A percentile compares a stretch with the other conserved stretches of the same genome.
These are phyloP conservation scores for Talaromyces trachyspermus DNA, from an alignment of 495 filamentous ascomycete genomes.

Conservation along the genomic window DNA sequence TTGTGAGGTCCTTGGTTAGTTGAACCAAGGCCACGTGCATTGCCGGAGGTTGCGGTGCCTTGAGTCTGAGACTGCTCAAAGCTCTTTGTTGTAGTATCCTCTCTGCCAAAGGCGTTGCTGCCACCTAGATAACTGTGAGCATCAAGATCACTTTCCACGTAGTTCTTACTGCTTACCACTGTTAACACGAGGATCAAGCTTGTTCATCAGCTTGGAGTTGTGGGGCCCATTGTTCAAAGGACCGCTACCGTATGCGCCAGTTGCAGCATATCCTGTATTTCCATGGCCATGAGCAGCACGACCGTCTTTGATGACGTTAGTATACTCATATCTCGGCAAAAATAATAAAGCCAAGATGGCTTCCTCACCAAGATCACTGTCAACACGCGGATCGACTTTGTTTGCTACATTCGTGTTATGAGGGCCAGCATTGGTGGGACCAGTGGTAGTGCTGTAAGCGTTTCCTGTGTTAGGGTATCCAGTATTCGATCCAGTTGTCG, in stretches of 20 bases:
- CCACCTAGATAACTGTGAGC: background rate
- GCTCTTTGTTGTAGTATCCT: conserved; percentile 1
- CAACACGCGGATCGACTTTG: conserved; percentile 44
- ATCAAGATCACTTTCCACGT: too few relatives aligned
- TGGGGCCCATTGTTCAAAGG: conserved; percentile 23
- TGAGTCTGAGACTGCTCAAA: conserved; percentile 3
- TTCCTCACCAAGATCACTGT: conserved; percentile 31
- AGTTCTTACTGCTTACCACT: conserved; percentile 14
- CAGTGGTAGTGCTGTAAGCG: background rate
- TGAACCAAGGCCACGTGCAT: background rate
- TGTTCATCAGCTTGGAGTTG: conserved; percentile 28
- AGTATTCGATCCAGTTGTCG: background rate
- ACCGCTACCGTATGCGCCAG: background rate
- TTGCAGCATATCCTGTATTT: background rate
- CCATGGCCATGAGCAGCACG: conserved; percentile 2
- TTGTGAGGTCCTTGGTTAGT: conserved; percentile 26
- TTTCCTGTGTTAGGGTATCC: background rate
- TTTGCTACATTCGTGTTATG: conserved; percentile 35
- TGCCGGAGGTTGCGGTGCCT: background rate
- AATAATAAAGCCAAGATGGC: background rate
- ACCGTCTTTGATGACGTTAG: background rate
- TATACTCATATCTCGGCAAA: background rate
- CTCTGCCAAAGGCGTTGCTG: background rate
- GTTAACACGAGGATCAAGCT: conserved; percentile 41
- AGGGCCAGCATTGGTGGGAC: conserved; percentile 19